Percentiles rank a stretch among this genome's conserved stretches.
Conservation (phyloP, 345 rosid species). For the Excoecaria cochinchinensis region DNA sequence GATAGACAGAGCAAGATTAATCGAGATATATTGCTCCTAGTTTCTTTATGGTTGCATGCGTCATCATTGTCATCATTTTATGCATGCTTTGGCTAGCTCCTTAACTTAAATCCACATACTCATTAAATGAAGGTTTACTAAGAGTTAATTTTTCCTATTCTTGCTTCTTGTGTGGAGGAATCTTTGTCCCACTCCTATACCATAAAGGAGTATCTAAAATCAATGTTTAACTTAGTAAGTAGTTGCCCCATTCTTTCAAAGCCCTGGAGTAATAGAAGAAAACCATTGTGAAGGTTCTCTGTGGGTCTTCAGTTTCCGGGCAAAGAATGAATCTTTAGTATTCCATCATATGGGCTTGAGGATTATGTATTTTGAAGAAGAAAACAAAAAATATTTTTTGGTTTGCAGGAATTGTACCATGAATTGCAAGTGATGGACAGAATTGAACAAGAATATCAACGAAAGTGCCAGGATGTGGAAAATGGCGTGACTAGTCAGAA, state of each 20-base stretch:
- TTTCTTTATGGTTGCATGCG: neutral
- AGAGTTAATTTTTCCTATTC: neutral
- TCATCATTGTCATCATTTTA: neutral
- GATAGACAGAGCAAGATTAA: neutral
- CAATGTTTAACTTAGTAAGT: neutral
- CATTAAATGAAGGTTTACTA: neutral
- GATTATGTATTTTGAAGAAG: neutral
- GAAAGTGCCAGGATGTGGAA: conserved; percentile 2
- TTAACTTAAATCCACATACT: neutral
- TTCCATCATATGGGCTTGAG: neutral
- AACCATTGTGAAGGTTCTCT: neutral
- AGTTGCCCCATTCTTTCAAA: neutral
- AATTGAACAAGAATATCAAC: conserved; percentile 24
- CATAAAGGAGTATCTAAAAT: neutral
- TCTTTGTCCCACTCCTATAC: neutral
- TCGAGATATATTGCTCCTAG: neutral
- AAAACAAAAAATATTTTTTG: neutral
- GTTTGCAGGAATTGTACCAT: conserved; percentile 31
- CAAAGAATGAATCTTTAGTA: neutral
- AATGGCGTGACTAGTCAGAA: conserved; percentile 8
- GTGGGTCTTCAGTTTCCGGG: neutral
- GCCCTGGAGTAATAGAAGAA: neutral
- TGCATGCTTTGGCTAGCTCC: neutral
- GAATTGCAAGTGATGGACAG: conserved; percentile 31
- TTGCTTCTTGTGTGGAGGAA: neutral